A percentile compares a stretch with the other conserved stretches of the same genome.
These are phyloP conservation scores for Paralagenidium karlingii DNA, from an alignment of 352 stramenopile genomes.

Conservation along the genomic window DNA sequence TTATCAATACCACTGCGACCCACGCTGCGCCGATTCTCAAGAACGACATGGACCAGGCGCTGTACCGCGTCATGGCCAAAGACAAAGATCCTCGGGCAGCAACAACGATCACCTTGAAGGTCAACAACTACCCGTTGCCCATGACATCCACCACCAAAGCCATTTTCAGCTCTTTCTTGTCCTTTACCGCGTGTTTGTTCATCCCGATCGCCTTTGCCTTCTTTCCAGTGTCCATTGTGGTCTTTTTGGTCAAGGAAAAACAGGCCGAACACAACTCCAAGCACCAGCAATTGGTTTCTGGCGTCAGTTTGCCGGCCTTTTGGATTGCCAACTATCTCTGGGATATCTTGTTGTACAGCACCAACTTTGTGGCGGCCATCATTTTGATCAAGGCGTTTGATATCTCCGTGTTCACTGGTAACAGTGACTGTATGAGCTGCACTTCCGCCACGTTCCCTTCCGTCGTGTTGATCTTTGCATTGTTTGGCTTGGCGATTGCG, in stretches of 20 bases:
- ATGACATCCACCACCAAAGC: constrained; percentile 6
- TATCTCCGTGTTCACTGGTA: constrained; percentile 16
- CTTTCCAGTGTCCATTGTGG: constrained; percentile 71
- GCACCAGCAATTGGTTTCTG: constrained; percentile 88
- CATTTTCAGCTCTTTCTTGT: constrained; percentile 8
- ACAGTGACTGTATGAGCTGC: constrained; percentile 13
- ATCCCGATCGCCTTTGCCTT: constrained; percentile 77
- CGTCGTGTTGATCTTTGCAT: constrained; percentile 25
- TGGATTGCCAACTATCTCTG: constrained; percentile 88
- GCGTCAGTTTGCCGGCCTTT: constrained; percentile 78
- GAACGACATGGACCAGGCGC: constrained; percentile 7
- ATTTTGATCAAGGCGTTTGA: constrained; percentile 23
- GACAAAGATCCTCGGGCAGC: neutral
- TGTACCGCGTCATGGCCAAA: constrained; percentile 1
- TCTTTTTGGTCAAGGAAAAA: constrained; percentile 87
- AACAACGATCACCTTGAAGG: neutral
- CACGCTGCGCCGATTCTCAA: constrained; percentile 8
- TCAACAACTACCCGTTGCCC: constrained; percentile 7
- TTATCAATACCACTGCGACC: constrained; percentile 7
- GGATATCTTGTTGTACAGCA: constrained; percentile 79
- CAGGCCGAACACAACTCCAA: constrained; percentile 80
- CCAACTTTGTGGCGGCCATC: constrained; percentile 8
- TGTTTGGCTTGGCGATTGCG: constrained; percentile 25
- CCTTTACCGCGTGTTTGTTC: constrained; percentile 54
- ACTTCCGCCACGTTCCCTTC: constrained; percentile 9